Base-by-base conservation (phyloP, 805 yeast species). In the Ogataea pini region DNA sequence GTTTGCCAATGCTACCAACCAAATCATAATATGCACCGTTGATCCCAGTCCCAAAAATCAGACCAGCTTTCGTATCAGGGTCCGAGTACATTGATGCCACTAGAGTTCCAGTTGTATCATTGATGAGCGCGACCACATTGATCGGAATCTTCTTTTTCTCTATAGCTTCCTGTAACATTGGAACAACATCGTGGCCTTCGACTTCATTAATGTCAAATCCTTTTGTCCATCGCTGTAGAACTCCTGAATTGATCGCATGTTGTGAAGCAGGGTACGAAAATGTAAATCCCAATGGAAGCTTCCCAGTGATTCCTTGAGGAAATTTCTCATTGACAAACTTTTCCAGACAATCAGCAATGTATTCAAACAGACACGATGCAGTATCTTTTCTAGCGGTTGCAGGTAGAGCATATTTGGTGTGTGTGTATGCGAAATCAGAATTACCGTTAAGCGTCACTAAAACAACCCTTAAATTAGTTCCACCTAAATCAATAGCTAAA, bases 31-130 rank as follows among this genome's bases (percentile, higher is more conserved):
- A 92, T 47, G 97, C 97, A 68, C 97, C 97, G 69, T 92, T 92
- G 72, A 92, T 89, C 58, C 98, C 98, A 42, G 98, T 92, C 66
- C 98, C 99, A 67, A 90, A 92, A 61, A 92, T 92, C 64, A 89
- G 80, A 50, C 99, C 99, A 92, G 91, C 87, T 71, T 85, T 84
- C 56, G 96, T 84, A 60, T 81, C 82, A 31, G 92, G 81, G 66
- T 92, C 96, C 44, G 95, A 80, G 74, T 92, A 92, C 77, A 86
- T 82, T 42, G 97, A 90, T 28, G 98, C 98, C 53, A 92, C 96
- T 62, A 92, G 75, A 39, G 99, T 92, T 68, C 98, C 99, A 42
- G 97, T 89, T 56, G 99, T 92, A 70, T 92, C 99, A 72, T 91
- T 92, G 70, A 92, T 92, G 65, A 92, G 76, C 42, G 98, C 96